Conservation (phyloP, 179 eudicot species). For the Beta macrorhiza region DNA sequence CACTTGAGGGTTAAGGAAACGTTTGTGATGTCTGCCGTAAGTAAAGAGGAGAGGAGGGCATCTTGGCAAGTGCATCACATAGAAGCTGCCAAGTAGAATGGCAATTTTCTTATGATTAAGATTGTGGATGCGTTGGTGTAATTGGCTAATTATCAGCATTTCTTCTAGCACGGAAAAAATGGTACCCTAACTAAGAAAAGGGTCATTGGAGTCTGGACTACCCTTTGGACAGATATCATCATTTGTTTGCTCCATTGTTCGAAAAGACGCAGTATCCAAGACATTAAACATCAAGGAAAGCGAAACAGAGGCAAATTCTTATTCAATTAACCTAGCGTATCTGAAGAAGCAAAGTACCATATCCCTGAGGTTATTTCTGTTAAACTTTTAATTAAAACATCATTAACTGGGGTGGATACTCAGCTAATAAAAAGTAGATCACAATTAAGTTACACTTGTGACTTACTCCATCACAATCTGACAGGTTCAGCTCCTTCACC, state of each 20-base stretch:
- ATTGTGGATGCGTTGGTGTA: too few species aligned
- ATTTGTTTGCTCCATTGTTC: neutral
- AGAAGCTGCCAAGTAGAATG: too few species aligned
- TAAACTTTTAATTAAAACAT: neutral
- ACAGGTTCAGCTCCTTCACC: neutral
- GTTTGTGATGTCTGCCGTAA: too few species aligned
- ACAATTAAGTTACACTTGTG: neutral
- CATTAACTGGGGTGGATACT: neutral
- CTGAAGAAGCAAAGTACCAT: neutral
- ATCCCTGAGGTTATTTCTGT: neutral
- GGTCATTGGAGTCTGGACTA: neutral
- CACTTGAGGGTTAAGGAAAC: too few species aligned
- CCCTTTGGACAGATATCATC: neutral
- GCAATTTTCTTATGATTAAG: too few species aligned
- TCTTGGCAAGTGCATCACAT: too few species aligned
- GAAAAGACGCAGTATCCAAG: neutral
- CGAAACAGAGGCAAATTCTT: neutral
- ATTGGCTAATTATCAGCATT: too few species aligned
- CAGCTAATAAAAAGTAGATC: neutral
- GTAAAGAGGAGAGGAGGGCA: too few species aligned
- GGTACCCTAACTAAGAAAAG: too few species aligned
- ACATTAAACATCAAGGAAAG: neutral
- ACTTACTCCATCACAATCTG: neutral
- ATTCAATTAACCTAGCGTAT: neutral
- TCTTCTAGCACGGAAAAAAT: too few species aligned